These are phyloP conservation scores for Rhododendron ovatum DNA, from an alignment of 148 eudicot genomes.

Conservation along the genomic window DNA sequence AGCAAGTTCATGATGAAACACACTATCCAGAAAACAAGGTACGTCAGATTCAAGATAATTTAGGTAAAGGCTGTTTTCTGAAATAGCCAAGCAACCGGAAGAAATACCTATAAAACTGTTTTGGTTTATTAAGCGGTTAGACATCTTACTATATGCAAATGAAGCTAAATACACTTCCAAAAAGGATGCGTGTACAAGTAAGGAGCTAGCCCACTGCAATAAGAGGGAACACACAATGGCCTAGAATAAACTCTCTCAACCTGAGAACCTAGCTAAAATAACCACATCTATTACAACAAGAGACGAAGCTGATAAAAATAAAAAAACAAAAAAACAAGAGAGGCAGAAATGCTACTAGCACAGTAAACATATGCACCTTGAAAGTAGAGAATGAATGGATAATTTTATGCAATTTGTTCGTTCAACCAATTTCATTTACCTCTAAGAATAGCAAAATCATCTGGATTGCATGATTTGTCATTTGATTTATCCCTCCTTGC, in stretches of 20 bases:
- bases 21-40: not conserved
- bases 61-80: not conserved
- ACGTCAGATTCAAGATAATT: not conserved
- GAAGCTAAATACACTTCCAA: not conserved
- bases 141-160: not conserved
- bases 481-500: constrained; percentile 68
- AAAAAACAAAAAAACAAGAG: not conserved
- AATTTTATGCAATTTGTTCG: not conserved
- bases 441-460: constrained; percentile 92
- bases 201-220: not conserved
- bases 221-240: not conserved
- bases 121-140: not conserved
- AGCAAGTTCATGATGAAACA: not conserved
- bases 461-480: constrained; percentile 77
- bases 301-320: no score
- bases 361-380: not conserved
- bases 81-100: not conserved
- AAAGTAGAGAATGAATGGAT: not conserved
- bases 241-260: not conserved
- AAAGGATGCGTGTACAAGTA: not conserved
- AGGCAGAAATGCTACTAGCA: not conserved
- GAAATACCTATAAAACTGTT: not conserved
- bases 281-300: not conserved
- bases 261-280: not conserved
- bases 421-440: constrained; percentile 39